Evolutionary conservation across 352 stramenopile genomes (phyloP).

Genomic region (Pythium rishiriense): DNA sequence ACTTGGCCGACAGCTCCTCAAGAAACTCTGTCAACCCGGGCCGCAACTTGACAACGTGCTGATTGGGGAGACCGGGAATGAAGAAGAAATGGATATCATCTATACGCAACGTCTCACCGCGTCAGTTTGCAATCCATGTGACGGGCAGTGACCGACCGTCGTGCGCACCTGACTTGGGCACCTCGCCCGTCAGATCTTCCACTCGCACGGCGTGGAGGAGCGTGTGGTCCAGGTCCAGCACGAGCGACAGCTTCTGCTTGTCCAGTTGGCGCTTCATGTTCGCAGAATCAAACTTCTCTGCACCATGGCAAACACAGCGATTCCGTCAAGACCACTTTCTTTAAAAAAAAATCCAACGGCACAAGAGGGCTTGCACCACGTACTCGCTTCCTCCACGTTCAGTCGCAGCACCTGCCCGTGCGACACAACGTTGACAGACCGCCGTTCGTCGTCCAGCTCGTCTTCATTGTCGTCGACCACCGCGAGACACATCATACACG

Average conservation of each 20-base stretch:
- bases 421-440: constrained; percentile 77
- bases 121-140: not conserved
- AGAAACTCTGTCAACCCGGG: constrained; percentile 91
- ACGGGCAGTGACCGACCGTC: not conserved
- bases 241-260: constrained; percentile 91
- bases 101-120: constrained; percentile 19
- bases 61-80: constrained; percentile 59
- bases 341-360: not conserved
- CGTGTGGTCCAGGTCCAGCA: constrained; percentile 98
- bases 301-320: constrained; percentile 13
- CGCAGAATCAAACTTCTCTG: constrained; percentile 85
- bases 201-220: constrained; percentile 92
- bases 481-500: constrained; percentile 80
- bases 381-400: constrained; percentile 96
- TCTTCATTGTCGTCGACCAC: constrained; percentile 70
- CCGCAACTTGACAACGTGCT: constrained; percentile 94
- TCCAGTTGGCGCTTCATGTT: constrained; percentile 87
- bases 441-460: constrained; percentile 50
- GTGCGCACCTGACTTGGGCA: constrained; percentile 53
- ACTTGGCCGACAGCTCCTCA: constrained; percentile 71
- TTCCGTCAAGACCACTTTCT: constrained; percentile 21
- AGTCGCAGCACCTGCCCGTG: constrained; percentile 91
- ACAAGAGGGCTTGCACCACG: constrained; percentile 25
- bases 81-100: constrained; percentile 81
- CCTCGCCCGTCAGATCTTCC: constrained; percentile 61